Evolutionary conservation across 2,329 filamentous ascomycete species (phyloP).

Genomic region (Tolypocladium tropicale): DNA sequence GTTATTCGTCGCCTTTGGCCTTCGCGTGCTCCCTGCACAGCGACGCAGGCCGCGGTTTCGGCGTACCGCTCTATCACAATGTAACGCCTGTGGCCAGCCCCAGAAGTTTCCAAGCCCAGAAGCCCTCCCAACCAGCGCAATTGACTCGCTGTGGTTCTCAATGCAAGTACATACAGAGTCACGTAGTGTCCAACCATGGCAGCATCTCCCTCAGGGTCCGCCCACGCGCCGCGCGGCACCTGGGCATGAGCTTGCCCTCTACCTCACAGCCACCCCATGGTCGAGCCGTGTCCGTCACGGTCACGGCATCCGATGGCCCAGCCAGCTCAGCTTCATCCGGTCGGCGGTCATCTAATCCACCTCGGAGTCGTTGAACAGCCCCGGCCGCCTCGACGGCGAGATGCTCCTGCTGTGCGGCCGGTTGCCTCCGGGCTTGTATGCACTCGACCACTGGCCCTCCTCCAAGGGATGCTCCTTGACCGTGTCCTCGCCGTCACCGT

Average conservation of each 20-base stretch:
- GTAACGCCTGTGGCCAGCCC: conserved; percentile 11
- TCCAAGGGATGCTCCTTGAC: conserved; percentile 28
- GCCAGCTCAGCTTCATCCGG: conserved; percentile 3
- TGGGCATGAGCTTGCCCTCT: background rate
- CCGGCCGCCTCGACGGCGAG: conserved; percentile 28
- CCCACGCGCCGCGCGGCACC: background rate
- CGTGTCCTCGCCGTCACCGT: conserved; percentile 40
- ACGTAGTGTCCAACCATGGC: background rate
- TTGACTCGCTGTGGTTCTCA: no score
- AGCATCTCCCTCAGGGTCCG: background rate
- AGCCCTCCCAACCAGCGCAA: no score
- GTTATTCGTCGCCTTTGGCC: conserved; percentile 3
- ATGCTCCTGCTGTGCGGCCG: conserved; percentile 23
- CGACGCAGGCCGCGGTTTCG: background rate
- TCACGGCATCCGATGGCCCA: background rate
- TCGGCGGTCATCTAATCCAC: conserved; percentile 12
- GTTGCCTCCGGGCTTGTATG: conserved; percentile 17
- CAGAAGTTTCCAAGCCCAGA: background rate
- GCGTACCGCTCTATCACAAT: conserved; percentile 16
- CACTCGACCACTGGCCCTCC: conserved; percentile 19
- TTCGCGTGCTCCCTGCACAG: background rate
- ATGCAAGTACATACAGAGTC: background rate
- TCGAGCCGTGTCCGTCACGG: no score
- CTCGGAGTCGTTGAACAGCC: conserved; percentile 23
- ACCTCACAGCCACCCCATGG: background rate